Evolutionary conservation across 441 rosid genomes (phyloP), one percentile per base, ranked within the genome.

Genomic region (Metrosideros polymorpha): DNA sequence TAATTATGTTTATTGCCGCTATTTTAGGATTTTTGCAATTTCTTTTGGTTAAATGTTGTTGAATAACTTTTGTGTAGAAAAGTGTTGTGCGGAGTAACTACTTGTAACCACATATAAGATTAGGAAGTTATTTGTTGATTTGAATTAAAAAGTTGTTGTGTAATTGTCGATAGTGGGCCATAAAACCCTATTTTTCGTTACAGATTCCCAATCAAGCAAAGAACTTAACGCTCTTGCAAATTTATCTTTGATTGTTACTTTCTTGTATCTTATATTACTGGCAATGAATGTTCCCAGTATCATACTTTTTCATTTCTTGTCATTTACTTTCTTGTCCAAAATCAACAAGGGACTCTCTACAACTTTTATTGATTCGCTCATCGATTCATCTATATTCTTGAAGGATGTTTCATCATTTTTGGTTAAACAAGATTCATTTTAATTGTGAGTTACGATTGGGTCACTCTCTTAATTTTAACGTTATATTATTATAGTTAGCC

Each of bases 31-130:
- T 32, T 63, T 8, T 63, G 6, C 17, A 30, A 7, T 63, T 61
- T 61, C 24, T 61, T 61, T 24, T 17, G 2, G 42, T 30, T 30
- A 61, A 61, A 24, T 30, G 18, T 61, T 61, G 75, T 15, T 30
- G 75, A n/a, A 14, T n/a, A 59, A 61, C 12, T 61, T 61, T 24
- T 61, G 7, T 30, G 42, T 61, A 8, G 42, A 30, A 17, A 17
- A 30, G 75, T 61, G 24, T 30, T 17, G 42, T 5, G 2, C 17
- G 12, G 12, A 61, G 42, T 61, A 30, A 61, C 24, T 61, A 30
- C 12, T 17, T 0, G 3, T 61, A 61, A 61, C 0, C 5, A 13
- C 13, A 17, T 6, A 61, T 30, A 32, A 61, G 39, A 30, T 4
- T 30, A 30, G 12, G 12, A 61, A 61, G 42, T 61, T 19, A 19